These are phyloP conservation scores for Lupinus albus DNA, from an alignment of 306 rosid genomes.

Conservation along the genomic window DNA sequence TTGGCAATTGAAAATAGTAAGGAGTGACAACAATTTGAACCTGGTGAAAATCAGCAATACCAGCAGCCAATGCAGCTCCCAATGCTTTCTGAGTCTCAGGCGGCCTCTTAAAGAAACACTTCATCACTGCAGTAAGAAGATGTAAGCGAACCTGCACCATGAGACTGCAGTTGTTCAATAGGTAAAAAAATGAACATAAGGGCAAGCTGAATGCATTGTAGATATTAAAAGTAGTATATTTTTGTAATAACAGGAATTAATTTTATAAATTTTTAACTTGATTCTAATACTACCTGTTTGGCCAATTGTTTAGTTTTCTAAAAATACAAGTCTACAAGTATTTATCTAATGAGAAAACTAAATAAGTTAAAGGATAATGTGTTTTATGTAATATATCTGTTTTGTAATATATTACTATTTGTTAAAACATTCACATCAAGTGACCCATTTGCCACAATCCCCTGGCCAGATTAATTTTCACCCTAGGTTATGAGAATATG, in stretches of 20 bases:
- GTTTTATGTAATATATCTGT: not conserved
- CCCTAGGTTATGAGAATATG: not conserved
- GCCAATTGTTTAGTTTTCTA: not conserved
- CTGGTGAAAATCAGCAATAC: conserved; percentile 94
- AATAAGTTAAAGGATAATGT: not conserved
- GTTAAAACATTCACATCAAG: not conserved
- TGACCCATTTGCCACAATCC: not conserved
- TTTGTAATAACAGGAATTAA: not conserved
- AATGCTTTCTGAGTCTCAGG: conserved; percentile 92
- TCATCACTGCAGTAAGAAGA: conserved; percentile 97
- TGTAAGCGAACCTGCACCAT: conserved; percentile 89
- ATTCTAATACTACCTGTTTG: not conserved
- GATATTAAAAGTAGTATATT: not conserved
- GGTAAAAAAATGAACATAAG: conserved; percentile 20
- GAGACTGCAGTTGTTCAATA: conserved; percentile 41
- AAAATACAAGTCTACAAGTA: not conserved
- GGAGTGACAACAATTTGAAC: conserved; percentile 45
- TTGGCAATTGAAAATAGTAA: conserved; percentile 27
- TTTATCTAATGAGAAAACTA: not conserved
- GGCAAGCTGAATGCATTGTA: not conserved
- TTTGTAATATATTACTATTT: not conserved
- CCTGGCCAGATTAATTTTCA: not conserved
- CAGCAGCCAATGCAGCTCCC: conserved; percentile 97
- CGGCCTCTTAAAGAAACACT: conserved; percentile 97
- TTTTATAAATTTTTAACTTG: not conserved